Conservation (phyloP, 208 protist species). For the Trypanosomatidae sp. region DNA sequence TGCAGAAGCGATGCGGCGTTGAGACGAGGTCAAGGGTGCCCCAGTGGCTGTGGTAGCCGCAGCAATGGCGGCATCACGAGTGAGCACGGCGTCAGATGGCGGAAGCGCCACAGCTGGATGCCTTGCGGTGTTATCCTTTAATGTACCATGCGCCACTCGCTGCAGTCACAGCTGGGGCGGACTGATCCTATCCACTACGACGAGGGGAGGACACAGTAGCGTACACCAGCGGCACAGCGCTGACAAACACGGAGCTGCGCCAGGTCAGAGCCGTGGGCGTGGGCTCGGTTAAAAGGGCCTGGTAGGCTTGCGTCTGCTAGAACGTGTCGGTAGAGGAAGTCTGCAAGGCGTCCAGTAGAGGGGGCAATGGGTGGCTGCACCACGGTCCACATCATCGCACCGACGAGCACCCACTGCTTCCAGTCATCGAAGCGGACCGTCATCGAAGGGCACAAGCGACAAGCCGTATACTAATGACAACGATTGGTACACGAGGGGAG, state of each 20-base stretch:
- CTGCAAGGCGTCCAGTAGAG: not conserved
- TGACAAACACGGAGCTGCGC: constrained; percentile 7
- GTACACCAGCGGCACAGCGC: constrained; percentile 16
- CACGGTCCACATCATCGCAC: constrained; percentile 22
- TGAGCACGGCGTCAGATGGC: not conserved
- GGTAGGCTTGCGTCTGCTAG: constrained; percentile 16
- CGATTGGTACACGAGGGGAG: not conserved
- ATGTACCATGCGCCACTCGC: not conserved
- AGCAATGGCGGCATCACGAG: constrained; percentile 2
- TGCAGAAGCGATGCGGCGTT: not conserved
- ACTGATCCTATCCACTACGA: constrained; percentile 22
- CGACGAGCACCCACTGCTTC: constrained; percentile 16
- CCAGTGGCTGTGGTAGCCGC: not conserved
- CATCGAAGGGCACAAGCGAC: constrained; percentile 4
- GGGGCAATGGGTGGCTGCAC: not conserved
- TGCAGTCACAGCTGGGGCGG: constrained; percentile 21
- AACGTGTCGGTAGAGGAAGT: not conserved
- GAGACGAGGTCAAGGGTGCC: not conserved
- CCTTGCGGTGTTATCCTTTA: no score
- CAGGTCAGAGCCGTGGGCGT: constrained; percentile 26
- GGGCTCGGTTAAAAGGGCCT: constrained; percentile 22
- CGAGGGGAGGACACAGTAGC: constrained; percentile 21
- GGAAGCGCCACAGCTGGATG: not conserved
- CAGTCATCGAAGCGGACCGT: constrained; percentile 20
- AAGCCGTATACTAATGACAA: not conserved